Conservation (phyloP, 257 asterid species). For the Apocynum venetum region DNA sequence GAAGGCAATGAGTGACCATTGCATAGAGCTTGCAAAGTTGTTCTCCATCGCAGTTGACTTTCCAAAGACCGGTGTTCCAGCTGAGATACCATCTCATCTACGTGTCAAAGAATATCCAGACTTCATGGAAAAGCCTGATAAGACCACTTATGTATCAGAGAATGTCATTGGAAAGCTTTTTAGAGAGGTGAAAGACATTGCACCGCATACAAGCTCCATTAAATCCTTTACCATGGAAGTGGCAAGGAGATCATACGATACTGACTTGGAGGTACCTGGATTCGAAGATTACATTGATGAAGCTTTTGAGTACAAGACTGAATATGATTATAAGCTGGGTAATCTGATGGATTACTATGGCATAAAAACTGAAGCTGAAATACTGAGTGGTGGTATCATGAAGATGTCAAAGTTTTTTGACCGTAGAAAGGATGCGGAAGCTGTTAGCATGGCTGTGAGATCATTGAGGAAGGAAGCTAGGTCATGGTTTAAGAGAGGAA, state of each 20-base stretch:
- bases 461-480: slow-evolving; percentile 72
- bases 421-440: slow-evolving; percentile 72
- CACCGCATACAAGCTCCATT: slow-evolving; percentile 35
- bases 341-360: too few species aligned
- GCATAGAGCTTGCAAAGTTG: slow-evolving; percentile 56
- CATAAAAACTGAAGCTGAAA: too few species aligned
- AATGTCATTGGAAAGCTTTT: too few species aligned
- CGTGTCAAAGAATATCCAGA: too few species aligned
- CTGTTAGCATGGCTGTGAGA: slow-evolving; percentile 59
- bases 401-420: slow-evolving; percentile 64
- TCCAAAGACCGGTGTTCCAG: slow-evolving; percentile 20
- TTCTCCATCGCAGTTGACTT: slow-evolving; percentile 85
- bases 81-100: too few species aligned
- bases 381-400: slow-evolving; percentile 64
- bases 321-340: too few species aligned
- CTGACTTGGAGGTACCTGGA: slow-evolving; percentile 64
- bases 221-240: slow-evolving; percentile 50
- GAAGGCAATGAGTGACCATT: slow-evolving; percentile 20
- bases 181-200: slow-evolving; percentile 21
- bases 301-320: slow-evolving; percentile 50
- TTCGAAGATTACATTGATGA: slow-evolving; percentile 52
- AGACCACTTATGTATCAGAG: slow-evolving; percentile 52
- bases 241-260: slow-evolving; percentile 54
- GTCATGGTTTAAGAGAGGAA: slow-evolving; percentile 53
- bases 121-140: slow-evolving; percentile 54